Evolutionary conservation across 768 basidiomycete species (phyloP), one percentile per base, ranked within the genome.

Genomic region (Mycena galericulata): DNA sequence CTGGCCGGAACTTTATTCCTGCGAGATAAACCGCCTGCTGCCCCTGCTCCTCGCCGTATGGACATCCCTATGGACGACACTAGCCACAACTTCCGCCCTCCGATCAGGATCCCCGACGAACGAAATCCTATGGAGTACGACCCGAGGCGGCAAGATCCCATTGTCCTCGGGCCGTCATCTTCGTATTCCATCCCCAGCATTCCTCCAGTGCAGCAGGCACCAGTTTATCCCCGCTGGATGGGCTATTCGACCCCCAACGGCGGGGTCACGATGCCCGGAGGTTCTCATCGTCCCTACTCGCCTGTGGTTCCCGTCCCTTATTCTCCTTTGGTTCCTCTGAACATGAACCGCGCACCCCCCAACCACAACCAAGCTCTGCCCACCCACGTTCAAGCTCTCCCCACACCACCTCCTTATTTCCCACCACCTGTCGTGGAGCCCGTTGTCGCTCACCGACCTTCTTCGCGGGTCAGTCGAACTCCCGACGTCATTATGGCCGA

Each of bases 211-310:
- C 53, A 54, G 34, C 34, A 36, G 14, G 34, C 14, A 12, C 26
- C 51, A 15, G 15, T 20, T 9, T 71, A 50, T 53, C 45, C 45
- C 18, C 70, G 70, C 45, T 71, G 70, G 70, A 71, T 71, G 65
- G 54, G 60, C 27, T 70, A 63, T 41, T 15, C 54, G 18, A 49
- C 34, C 5, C 56, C 56, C 17, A 40, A 38, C 38, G 49, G 60
- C 4, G 47, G 47, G 20, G 22, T 36, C 14, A 27, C 64, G 32
- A 47, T 50, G 18, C 53, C 65, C 24, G 57, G 61, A 18, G 51
- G 36, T 26, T 61, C 63, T 56, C 62, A 67, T 55, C 70, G 43
- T 8, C 66, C 66, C 5, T 69, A 69, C 36, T 36, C 34, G 8
- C 34, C 34, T 7, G 6, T 36, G 34, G 34, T 36, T 36, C 34